Base-by-base conservation (phyloP, 1,284 basidiomycete species). In the Heterobasidion parviporum region DNA sequence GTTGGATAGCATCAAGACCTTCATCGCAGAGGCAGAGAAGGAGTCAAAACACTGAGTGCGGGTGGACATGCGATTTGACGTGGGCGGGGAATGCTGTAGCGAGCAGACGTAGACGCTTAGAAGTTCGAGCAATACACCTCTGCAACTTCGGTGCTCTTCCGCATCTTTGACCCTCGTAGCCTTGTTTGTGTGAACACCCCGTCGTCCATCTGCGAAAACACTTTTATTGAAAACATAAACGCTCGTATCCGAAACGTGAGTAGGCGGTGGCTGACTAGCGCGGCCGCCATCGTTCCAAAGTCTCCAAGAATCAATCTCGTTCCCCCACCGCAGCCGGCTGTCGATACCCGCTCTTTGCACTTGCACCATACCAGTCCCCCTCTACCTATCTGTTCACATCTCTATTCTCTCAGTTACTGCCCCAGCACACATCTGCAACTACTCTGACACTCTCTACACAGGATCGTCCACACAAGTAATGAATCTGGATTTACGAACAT, bases 1-100 rank as follows among this genome's bases (percentile, higher is more conserved):
- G 74, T 68, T 76, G 60, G 64, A 75, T 74, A 90, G 87, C 68
- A 89, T 91, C 73, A 76, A 78, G 69, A 81, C 82, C 54, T 91
- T 88, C 67, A 78, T 91, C 60, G 82, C 78, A 57, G 87, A 89
- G 65, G 88, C 88, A 52, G 88, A 90, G 75, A 88, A 87, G 72
- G 85, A 80, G 66, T 44, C 59, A 38, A 75, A 72, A 60, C 74
- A 77, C 62, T 76, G 72, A 67, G 61, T 41, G 38, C 38, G n/a
- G 10, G 38, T 44, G 14, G 43, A 44, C 14, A 16, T 44, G 43
- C 43, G 16, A 16, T 16, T 16, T 44, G 16, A 16, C 16, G 43
- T 16, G 14, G 14, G 43, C 43, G 43, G 16, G 43, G 14, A 44
- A 15, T 44, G 43, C 7, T 26, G 26, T 26, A 26, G 43, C 43